These are phyloP conservation scores for Thielaviopsis musarum DNA, from an alignment of 2,329 filamentous ascomycete genomes.

Conservation along the genomic window DNA sequence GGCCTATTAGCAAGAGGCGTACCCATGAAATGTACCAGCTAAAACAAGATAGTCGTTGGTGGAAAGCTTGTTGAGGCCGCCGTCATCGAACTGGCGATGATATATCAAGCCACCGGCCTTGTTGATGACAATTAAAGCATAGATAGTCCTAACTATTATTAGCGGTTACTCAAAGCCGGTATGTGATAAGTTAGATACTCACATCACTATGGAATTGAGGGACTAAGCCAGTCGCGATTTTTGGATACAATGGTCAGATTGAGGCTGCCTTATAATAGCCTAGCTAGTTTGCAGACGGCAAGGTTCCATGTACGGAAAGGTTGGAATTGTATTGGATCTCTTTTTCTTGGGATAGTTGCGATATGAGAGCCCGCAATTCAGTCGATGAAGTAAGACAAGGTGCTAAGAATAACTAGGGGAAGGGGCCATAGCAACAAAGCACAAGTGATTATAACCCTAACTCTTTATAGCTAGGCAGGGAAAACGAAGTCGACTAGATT, in stretches of 20 bases:
- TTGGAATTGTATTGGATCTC: not conserved
- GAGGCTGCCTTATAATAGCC: not conserved
- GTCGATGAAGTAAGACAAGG: not conserved
- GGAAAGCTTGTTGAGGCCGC: slow-evolving; percentile 68
- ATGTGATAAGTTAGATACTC: not conserved
- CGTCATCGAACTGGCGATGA: slow-evolving; percentile 82
- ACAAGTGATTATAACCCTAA: not conserved
- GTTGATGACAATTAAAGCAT: slow-evolving; percentile 93
- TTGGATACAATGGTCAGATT: not conserved
- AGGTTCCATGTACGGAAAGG: not conserved
- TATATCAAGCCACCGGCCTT: slow-evolving; percentile 95
- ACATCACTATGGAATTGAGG: not conserved
- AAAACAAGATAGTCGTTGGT: slow-evolving; percentile 96
- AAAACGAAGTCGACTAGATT: not conserved
- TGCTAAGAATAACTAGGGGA: not conserved
- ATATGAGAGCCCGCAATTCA: not conserved
- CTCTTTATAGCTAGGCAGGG: not conserved
- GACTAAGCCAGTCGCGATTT: not conserved
- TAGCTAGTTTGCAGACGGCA: not conserved
- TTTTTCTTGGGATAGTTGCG: not conserved
- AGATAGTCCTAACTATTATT: slow-evolving; percentile 56
- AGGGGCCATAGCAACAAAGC: not conserved
- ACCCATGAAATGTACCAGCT: slow-evolving; percentile 95
- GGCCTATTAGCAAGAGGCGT: slow-evolving; percentile 16
- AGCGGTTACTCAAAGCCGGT: not conserved